Percentiles rank a stretch among this genome's conserved stretches.
These are phyloP conservation scores for Grosmannia serpens DNA, from an alignment of 2,329 filamentous ascomycete genomes.

Conservation along the genomic window DNA sequence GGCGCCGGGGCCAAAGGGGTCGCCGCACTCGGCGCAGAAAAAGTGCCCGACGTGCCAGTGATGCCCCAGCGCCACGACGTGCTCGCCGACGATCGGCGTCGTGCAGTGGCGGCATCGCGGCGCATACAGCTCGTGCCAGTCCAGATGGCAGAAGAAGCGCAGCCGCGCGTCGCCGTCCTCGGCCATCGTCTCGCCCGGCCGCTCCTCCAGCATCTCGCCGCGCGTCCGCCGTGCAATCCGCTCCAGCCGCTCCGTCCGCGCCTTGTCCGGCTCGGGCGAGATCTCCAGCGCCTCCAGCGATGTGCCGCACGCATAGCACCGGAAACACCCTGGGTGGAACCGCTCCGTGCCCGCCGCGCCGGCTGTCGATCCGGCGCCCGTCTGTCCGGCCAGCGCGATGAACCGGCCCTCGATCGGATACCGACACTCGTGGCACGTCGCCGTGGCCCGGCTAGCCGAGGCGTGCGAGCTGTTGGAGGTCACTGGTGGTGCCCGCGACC, in stretches of 20 bases:
- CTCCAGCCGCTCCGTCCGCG: constrained; percentile 58
- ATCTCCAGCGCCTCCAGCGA: constrained; percentile 91
- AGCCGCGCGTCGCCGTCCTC: constrained; percentile 63
- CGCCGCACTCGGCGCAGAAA: constrained; percentile 97
- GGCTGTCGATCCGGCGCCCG: not conserved
- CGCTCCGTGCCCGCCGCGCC: constrained; percentile 27
- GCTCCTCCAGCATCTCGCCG: constrained; percentile 49
- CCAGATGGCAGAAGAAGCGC: constrained; percentile 95
- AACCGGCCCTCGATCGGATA: constrained; percentile 83
- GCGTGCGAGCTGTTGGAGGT: not conserved
- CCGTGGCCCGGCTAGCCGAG: constrained; percentile 39
- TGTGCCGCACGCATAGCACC: constrained; percentile 77
- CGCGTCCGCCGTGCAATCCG: constrained; percentile 53
- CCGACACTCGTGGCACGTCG: constrained; percentile 73
- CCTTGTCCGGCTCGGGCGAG: constrained; percentile 73
- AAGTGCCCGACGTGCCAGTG: constrained; percentile 98
- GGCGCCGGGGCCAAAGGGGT: constrained; percentile 69
- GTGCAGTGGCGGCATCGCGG: constrained; percentile 92
- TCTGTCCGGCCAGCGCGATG: constrained; percentile 63
- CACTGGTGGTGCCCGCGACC: constrained; percentile 37
- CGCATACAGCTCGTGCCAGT: constrained; percentile 91
- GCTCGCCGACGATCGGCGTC: constrained; percentile 91
- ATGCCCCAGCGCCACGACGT: constrained; percentile 84
- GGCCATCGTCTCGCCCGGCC: constrained; percentile 49
- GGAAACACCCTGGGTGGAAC: constrained; percentile 91